Conservation (phyloP, 768 basidiomycete genomes). For the Royoungia palumana region DNA sequence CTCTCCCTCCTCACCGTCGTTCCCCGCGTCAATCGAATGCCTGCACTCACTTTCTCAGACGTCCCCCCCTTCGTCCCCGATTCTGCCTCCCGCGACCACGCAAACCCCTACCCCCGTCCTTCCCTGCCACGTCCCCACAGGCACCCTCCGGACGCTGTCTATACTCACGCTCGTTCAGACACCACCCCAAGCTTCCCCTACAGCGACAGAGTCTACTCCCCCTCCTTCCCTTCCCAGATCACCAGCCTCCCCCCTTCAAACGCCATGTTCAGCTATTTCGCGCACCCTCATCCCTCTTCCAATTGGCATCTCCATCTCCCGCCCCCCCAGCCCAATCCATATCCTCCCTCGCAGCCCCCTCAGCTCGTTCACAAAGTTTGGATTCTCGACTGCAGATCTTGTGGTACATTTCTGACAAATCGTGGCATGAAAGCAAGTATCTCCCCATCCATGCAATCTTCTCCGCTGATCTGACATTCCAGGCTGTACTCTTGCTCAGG, state of each 20-base stretch:
- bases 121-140: conserved; percentile 18
- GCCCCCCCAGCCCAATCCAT: conserved; percentile 40
- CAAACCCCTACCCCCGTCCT: conserved; percentile 23
- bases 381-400: conserved; percentile 74
- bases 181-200: neutral
- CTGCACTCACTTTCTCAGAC: conserved; percentile 26
- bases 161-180: conserved; percentile 28
- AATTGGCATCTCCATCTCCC: conserved; percentile 36
- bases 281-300: conserved; percentile 10
- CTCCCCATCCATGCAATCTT: neutral
- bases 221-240: conserved; percentile 11
- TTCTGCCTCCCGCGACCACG: conserved; percentile 3
- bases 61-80: conserved; percentile 1
- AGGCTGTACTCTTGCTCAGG: conserved; percentile 82
- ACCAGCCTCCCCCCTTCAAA: conserved; percentile 17
- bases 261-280: conserved; percentile 28
- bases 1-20: conserved; percentile 1
- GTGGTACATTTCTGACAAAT: conserved; percentile 73
- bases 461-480: conserved; percentile 9
- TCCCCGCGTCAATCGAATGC: conserved; percentile 20
- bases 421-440: conserved; percentile 75
- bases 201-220: conserved; percentile 17
- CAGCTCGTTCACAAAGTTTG: conserved; percentile 69
- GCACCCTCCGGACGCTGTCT: conserved; percentile 10
- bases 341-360: conserved; percentile 37